These are phyloP conservation scores for Cryptococcus sp. DNA, from an alignment of 1,284 basidiomycete species.

Conservation along the genomic window DNA sequence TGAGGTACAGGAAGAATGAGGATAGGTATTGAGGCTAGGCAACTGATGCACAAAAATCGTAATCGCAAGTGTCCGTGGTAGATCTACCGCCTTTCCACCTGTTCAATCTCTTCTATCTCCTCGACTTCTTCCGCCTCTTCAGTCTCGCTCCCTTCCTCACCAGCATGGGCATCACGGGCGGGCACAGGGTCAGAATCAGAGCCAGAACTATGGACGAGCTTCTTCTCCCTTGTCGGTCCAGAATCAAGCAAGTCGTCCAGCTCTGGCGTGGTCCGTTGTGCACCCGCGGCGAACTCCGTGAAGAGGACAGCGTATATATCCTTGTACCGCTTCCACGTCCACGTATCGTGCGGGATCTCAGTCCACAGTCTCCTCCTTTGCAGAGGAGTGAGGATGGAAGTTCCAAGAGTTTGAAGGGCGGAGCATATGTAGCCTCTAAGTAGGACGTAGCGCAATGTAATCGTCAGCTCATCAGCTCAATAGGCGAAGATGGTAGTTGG, in stretches of 20 bases:
- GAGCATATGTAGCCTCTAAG: constrained; percentile 17
- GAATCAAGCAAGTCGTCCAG: too few relatives aligned
- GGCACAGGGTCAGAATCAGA: too few relatives aligned
- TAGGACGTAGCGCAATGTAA: background rate
- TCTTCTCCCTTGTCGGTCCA: too few relatives aligned
- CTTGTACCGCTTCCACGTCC: constrained; percentile 5
- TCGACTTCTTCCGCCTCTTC: background rate
- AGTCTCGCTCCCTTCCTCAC: background rate
- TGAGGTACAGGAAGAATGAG: too few relatives aligned
- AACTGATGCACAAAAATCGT: background rate
- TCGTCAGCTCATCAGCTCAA: too few relatives aligned
- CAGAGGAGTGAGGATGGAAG: background rate
- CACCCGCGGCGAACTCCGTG: background rate
- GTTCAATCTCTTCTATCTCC: background rate
- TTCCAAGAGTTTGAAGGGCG: constrained; percentile 7
- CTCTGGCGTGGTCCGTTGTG: too few relatives aligned
- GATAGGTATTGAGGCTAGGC: background rate
- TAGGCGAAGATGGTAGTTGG: background rate
- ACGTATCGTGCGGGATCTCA: constrained; percentile 4
- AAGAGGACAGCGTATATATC: background rate
- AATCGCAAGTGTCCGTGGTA: background rate
- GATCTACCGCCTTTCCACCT: background rate
- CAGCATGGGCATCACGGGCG: background rate
- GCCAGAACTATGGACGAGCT: too few relatives aligned
- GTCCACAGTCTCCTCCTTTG: constrained; percentile 11